Base-by-base conservation (phyloP, 2,329 filamentous ascomycete species). In the Raffaelea deltoideospora region DNA sequence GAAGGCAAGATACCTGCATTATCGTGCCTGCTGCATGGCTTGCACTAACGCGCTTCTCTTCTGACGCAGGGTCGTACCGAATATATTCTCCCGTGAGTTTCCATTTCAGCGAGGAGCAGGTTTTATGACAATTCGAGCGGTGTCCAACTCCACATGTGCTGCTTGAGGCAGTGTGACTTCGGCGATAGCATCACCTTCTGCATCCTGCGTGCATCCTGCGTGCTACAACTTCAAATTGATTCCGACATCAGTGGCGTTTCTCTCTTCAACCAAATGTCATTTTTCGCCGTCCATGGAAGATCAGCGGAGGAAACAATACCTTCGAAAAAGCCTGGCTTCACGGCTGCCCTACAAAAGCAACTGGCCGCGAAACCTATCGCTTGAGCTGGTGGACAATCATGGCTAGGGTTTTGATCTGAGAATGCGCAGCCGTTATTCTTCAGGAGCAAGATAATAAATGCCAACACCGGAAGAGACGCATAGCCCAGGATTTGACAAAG, bases 331-430 rank as follows among this genome's bases (percentile, higher is more conserved):
- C 23, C 23, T 26, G 23, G 23, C 23, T 34, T n/a, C 11, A 34
- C 33, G 33, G 22, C 33, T 34, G 23, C 22, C 9, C n/a, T 23
- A 34, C 4, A 23, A 21, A 15, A 7, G 33, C 23, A 27, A 10
- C 21, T 34, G 33, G 23, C 22, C 33, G 22, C 33, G 33, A 27
- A 15, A 34, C 26, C 23, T 27, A 23, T 23, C 33, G 33, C 33
- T 34, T 34, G 33, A 34, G 23, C 33, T 34, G n/a, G 33, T 34
- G 33, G 33, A 34, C 33, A 3, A 34, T 34, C 22, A 34, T 34
- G 22, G 33, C 33, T 27, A 23, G 33, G 23, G 26, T 34, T 15
- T 18, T 34, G 33, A 19, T 28, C 19, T 23, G 33, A 34, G 33
- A 34, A 34, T 34, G 33, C 33, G 33, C 33, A 34, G 11, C 19